Evolutionary conservation across 345 rosid genomes (phyloP).

Genomic region (Gossypium herbaceum): DNA sequence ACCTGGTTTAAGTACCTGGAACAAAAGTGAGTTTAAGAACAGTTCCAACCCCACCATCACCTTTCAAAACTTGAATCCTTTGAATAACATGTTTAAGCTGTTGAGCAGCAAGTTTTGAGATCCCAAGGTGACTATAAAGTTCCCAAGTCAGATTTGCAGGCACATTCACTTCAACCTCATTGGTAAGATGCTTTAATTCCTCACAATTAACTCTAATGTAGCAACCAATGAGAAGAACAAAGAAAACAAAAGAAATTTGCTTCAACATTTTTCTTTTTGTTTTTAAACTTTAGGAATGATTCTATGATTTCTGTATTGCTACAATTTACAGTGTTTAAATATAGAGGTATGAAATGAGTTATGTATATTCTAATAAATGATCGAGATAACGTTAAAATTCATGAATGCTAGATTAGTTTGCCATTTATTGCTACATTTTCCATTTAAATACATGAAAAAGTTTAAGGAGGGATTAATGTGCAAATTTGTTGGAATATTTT

Average conservation of each 20-base stretch:
- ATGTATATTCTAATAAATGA: no score
- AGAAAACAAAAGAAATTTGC: conserved; percentile 4
- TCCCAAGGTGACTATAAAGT: not conserved
- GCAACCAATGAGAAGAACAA: not conserved
- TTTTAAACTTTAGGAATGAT: not conserved
- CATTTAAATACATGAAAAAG: no score
- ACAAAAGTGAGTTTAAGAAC: not conserved
- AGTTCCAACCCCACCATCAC: conserved; percentile 1
- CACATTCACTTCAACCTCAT: not conserved
- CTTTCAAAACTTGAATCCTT: not conserved
- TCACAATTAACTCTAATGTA: conserved; percentile 1
- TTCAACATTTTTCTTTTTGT: not conserved
- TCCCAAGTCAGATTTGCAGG: not conserved
- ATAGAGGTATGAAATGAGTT: not conserved
- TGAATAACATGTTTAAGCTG: not conserved
- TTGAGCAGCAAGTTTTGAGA: not conserved
- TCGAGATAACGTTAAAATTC: no score
- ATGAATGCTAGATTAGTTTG: no score
- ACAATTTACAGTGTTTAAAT: not conserved
- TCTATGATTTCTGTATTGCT: not conserved
- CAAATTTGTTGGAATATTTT: no score
- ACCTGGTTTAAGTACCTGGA: not conserved
- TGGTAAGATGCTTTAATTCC: not conserved
- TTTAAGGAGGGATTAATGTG: no score
- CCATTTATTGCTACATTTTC: no score